Base-by-base conservation (phyloP, 345 rosid genomes). In the Melastoma malabathricum region DNA sequence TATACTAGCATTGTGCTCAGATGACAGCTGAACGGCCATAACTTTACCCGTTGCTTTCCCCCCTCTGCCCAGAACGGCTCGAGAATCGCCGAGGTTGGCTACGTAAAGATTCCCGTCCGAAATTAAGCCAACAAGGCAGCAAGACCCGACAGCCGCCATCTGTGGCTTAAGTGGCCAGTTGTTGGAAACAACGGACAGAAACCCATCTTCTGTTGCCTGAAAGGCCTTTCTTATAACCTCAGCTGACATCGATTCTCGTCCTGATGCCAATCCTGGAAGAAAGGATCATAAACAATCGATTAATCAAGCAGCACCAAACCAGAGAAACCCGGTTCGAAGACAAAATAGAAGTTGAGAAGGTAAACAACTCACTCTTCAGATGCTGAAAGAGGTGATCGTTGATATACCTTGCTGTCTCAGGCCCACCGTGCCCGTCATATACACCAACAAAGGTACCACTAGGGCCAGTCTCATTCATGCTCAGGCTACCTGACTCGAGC, bases 361-460 rank as follows among this genome's bases (percentile, higher is more conserved):
- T 22, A 22, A 4, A 22, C 41, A 34, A 52, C 69, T 66, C 53
- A 72, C 73, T 68, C 56, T 55, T 72, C 31, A 72, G 62, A 54
- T 72, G 61, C 46, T 68, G 61, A 18, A 72, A 72, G 64, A 68
- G 73, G 52, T 72, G 64, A 54, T 64, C 67, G 46, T 68, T 68
- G 48, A 72, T 17, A 31, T 56, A 72, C 19, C 70, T 70, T 0
- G 72, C 57, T 3, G 76, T 59, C 58, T 72, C 73, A 44, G 76
- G 76, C 25, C 73, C 76, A 9, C 73, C 76, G 48, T 72, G 73
- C 8, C 76, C 76, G 58, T 72, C 76, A 25, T 72, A 72, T 20
- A 72, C 66, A 15, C 76, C 76, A 51, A 72, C 68, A 59, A 72
- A 68, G 43, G 73, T 72, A 34, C 73, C 73, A 27, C 18, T 54